Percentiles rank a stretch among this genome's conserved stretches.
Conservation (phyloP, 805 yeast genomes). For the Wickerhamiella occidentalis region DNA sequence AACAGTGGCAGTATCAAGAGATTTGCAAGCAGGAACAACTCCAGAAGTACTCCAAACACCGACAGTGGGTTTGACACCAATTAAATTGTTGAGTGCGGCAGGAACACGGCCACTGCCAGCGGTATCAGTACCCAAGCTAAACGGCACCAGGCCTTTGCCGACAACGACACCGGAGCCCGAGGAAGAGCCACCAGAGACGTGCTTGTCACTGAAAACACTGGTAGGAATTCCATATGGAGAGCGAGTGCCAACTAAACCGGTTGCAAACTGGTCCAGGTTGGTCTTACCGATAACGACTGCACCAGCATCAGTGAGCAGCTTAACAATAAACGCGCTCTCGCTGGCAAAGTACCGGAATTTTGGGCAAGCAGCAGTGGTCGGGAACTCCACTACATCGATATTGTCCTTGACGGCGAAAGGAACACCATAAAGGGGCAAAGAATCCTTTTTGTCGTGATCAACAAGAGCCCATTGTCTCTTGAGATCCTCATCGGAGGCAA, state of each 20-base stretch:
- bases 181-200: constrained; percentile 90
- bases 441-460: constrained; percentile 17
- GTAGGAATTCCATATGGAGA: constrained; percentile 90
- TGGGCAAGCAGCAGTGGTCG: constrained; percentile 95
- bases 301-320: constrained; percentile 68
- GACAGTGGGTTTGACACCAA: constrained; percentile 86
- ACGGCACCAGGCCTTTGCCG: constrained; percentile 78
- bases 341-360: constrained; percentile 57
- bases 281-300: constrained; percentile 92
- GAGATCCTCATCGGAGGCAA: constrained; percentile 51
- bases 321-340: constrained; percentile 65
- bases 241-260: constrained; percentile 91
- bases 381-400: constrained; percentile 70
- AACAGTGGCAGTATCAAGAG: constrained; percentile 83
- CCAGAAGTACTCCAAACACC: constrained; percentile 82
- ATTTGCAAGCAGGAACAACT: constrained; percentile 95
- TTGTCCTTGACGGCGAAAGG: constrained; percentile 93
- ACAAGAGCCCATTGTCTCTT: constrained; percentile 67
- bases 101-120: constrained; percentile 99
- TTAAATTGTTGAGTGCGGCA: constrained; percentile 80
- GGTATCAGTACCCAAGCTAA: constrained; percentile 89
- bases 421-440: constrained; percentile 69
- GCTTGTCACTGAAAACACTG: constrained; percentile 58
- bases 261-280: constrained; percentile 92
- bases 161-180: constrained; percentile 94